Base-by-base conservation (phyloP, 805 yeast genomes). In the Candida verbasci region DNA sequence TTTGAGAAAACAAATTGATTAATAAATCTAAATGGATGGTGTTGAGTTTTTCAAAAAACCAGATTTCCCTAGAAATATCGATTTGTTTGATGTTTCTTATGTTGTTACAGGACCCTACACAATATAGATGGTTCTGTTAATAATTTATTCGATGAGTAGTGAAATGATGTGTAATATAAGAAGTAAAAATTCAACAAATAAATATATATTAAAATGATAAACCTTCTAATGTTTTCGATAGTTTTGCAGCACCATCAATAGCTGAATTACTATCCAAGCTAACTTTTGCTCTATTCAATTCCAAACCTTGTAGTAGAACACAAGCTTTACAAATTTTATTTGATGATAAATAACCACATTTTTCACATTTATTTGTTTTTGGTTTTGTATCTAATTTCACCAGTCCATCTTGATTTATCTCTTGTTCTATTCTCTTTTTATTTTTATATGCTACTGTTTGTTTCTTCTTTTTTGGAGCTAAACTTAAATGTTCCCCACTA, bases 251-350 rank as follows among this genome's bases (percentile, higher is more conserved):
- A 2, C 89, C 87, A 26, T 72, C 78, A 0, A 66, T 62, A 1
- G 78, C 61, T 1, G 54, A 46, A 38, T 77, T 76, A 26, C 59
- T 64, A 4, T 78, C 88, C 3, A 88, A 50, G 1, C 58, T 42
- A 2, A 85, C 51, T 55, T 80, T 78, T 0, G 96, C 84, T 45
- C 93, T 70, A 44, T 75, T 79, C 36, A 75, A 68, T 48, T 89
- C 93, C 38, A 93, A 70, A 0, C 96, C 96, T 41, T 86, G 89
- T 33, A 93, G 60, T 20, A 93, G 63, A 37, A 84, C 74, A 59
- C 98, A 93, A 0, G 98, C 98, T 61, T 93, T 93, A 62, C 98
- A 93, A 6, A 88, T 75, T 50, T 65, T 72, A 56, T 93, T 93
- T 45, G 89, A 83, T 0, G 97, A 86, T 25, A 93, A 62, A 53